These are phyloP conservation scores for Botryotinia globosa DNA, from an alignment of 2,329 filamentous ascomycete genomes.

Conservation along the genomic window DNA sequence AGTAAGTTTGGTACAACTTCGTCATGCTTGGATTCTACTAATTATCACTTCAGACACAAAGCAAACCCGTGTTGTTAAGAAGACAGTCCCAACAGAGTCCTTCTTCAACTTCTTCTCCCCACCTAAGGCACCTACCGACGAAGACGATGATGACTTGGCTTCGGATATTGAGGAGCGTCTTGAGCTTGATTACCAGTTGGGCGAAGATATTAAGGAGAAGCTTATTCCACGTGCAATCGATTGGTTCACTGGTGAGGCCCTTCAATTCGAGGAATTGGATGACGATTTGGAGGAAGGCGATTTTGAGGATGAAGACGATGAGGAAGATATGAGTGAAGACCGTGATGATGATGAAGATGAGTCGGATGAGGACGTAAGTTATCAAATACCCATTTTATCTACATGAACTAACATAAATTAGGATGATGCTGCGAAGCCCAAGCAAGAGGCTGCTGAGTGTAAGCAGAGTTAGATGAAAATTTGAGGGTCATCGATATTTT, in stretches of 20 bases:
- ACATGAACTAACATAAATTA: slow-evolving; percentile 42
- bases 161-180: slow-evolving; percentile 96
- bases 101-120: slow-evolving; percentile 95
- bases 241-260: slow-evolving; percentile 98
- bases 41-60: slow-evolving; percentile 72
- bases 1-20: slow-evolving; percentile 57
- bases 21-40: slow-evolving; percentile 2
- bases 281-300: slow-evolving; percentile 80
- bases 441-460: slow-evolving; percentile 92
- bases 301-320: slow-evolving; percentile 81
- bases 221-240: slow-evolving; percentile 97
- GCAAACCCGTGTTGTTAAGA: slow-evolving; percentile 98
- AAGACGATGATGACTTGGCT: slow-evolving; percentile 68
- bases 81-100: slow-evolving; percentile 96
- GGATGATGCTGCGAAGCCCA: slow-evolving; percentile 86
- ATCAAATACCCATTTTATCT: not conserved
- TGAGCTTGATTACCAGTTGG: slow-evolving; percentile 97
- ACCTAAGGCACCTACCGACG: slow-evolving; percentile 76
- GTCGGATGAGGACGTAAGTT: slow-evolving; percentile 71
- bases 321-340: slow-evolving; percentile 83
- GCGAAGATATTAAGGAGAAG: slow-evolving; percentile 99
- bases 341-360: slow-evolving; percentile 74
- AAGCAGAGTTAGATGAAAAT: slow-evolving; percentile 73
- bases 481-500: slow-evolving; percentile 11
- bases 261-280: slow-evolving; percentile 92